phyloP scores from a whole-genome alignment of 208 protist genomes.

The Naegleria gruberi region DNA sequence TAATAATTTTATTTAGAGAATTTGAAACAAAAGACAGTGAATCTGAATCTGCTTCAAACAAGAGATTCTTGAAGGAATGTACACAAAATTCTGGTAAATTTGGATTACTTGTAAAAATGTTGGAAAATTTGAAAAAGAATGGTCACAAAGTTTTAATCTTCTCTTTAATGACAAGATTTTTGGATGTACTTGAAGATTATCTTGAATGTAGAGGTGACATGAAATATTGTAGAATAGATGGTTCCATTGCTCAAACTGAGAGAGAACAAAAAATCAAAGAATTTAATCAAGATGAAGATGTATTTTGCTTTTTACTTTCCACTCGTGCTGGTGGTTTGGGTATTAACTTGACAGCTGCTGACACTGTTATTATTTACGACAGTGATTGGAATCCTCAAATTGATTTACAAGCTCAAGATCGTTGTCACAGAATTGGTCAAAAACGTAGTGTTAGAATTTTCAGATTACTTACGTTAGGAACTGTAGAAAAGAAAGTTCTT shows the following conservation, averaged over 20 bases:
- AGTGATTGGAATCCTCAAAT: conserved; percentile 72
- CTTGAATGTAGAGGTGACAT: conserved; percentile 57
- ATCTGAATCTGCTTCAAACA: background rate
- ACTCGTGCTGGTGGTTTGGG: conserved; percentile 31
- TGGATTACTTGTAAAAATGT: conserved; percentile 26
- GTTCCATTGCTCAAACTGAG: conserved; percentile 2
- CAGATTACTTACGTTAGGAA: conserved; percentile 55
- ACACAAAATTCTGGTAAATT: conserved; percentile 35
- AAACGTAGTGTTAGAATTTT: conserved; percentile 61
- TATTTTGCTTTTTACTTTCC: conserved; percentile 27
- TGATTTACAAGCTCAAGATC: conserved; percentile 60
- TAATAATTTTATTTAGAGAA: background rate
- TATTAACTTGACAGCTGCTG: conserved; percentile 28
- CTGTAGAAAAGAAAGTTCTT: conserved; percentile 57
- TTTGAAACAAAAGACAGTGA: background rate
- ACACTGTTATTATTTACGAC: conserved; percentile 59
- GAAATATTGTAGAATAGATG: conserved; percentile 76
- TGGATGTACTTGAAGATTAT: conserved; percentile 58
- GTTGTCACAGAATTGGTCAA: conserved; percentile 60
- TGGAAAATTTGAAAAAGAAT: conserved; percentile 30
- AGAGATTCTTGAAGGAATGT: conserved; percentile 15
- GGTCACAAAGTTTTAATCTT: conserved; percentile 44
- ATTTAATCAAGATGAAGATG: conserved; percentile 24
- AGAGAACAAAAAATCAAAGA: conserved; percentile 16
- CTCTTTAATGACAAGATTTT: conserved; percentile 30